Percentiles rank a stretch among this genome's conserved stretches.
Conservation (phyloP, 257 asterid genomes). For the Echites panduratus region DNA sequence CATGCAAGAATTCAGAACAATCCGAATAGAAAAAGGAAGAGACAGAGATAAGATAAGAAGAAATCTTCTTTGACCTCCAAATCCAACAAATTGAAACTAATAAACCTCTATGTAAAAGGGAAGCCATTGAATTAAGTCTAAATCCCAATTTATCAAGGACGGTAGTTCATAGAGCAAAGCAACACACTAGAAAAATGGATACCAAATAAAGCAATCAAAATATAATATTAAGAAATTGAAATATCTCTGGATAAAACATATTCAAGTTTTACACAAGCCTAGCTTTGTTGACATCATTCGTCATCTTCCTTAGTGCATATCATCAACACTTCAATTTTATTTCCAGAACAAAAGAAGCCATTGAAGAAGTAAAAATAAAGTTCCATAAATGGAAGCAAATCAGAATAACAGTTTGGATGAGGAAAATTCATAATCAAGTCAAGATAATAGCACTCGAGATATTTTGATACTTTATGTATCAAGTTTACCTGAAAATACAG, state of each 20-base stretch:
- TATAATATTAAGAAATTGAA: too few species aligned
- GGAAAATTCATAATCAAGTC: background rate
- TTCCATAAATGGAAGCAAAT: background rate
- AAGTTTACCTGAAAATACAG: conserved; percentile 71
- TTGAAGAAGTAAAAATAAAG: conserved; percentile 2
- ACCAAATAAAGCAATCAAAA: background rate
- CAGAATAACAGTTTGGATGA: background rate
- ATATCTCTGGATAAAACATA: background rate
- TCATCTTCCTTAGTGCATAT: background rate
- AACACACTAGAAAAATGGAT: background rate
- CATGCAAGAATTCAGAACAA: background rate
- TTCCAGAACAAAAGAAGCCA: background rate
- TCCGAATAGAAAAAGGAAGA: background rate
- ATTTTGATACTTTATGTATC: conserved; percentile 4
- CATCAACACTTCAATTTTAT: background rate
- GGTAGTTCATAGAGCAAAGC: background rate
- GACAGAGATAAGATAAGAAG: background rate
- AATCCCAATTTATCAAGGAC: background rate
- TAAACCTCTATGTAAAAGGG: background rate
- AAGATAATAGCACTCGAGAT: background rate
- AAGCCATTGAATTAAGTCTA: background rate
- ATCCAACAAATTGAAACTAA: background rate
- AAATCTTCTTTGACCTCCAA: background rate
- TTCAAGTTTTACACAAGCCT: background rate
- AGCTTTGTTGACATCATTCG: background rate